phyloP scores from a whole-genome alignment of 139 green algal species.

The Nannochloris sp. region DNA sequence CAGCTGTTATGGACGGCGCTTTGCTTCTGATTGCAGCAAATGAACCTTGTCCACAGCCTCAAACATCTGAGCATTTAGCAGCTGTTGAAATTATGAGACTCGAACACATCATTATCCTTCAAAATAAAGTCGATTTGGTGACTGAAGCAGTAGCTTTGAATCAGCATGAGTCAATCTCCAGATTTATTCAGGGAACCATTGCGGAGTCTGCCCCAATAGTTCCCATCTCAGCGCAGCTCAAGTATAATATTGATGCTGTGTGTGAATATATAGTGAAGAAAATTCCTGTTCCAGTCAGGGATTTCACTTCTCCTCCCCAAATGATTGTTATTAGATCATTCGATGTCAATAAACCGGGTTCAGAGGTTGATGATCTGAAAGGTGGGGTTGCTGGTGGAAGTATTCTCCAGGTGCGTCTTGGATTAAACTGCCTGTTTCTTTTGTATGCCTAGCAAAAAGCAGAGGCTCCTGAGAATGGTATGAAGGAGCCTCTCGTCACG shows the following conservation, averaged over 20 bases:
- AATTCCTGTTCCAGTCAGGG: conserved; percentile 79
- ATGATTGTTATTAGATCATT: conserved; percentile 99
- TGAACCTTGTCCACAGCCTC: conserved; percentile 96
- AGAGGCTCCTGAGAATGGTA: conserved; percentile 29
- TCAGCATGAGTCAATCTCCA: conserved; percentile 90
- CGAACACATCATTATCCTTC: conserved; percentile 90
- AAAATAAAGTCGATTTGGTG: conserved; percentile 89
- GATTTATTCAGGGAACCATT: conserved; percentile 94
- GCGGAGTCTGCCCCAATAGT: conserved; percentile 92
- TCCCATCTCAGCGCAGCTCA: conserved; percentile 96
- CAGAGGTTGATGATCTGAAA: conserved; percentile 92
- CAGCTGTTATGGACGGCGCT: conserved; percentile 98
- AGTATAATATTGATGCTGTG: conserved; percentile 99
- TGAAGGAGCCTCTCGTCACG: conserved; percentile 34
- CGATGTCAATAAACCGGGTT: conserved; percentile 98
- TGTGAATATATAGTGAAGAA: conserved; percentile 97
- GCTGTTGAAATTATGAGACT: conserved; percentile 99
- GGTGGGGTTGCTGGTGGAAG: conserved; percentile 91
- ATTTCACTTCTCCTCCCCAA: conserved; percentile 90
- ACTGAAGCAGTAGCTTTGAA: conserved; percentile 78
- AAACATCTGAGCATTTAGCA: conserved; percentile 94
- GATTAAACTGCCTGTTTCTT: neutral
- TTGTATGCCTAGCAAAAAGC: conserved; percentile 27
- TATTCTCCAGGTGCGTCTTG: conserved; percentile 78
- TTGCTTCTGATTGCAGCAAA: conserved; percentile 98